Conservation (phyloP, 2,329 filamentous ascomycete species). For the Aspergillus sp. region DNA sequence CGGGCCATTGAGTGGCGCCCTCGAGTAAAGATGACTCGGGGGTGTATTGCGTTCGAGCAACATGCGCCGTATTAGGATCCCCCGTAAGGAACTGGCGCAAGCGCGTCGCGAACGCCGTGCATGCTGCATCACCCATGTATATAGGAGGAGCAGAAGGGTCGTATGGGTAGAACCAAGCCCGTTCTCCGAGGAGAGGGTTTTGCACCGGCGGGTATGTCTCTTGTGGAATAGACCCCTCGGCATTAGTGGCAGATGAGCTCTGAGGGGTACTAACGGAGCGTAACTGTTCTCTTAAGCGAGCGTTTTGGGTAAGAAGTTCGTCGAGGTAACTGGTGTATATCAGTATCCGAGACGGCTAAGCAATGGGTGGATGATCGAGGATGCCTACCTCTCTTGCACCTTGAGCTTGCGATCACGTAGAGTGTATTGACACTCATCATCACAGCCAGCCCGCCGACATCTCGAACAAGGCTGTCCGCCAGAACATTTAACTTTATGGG, state of each 20-base stretch:
- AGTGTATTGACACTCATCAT: conserved; percentile 38
- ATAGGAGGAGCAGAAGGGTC: conserved; percentile 28
- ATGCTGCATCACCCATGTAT: conserved; percentile 38
- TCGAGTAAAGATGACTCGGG: conserved; percentile 22
- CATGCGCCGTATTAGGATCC: conserved; percentile 22
- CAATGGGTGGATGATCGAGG: background rate
- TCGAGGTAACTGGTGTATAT: conserved; percentile 28
- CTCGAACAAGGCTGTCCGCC: conserved; percentile 44
- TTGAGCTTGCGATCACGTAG: conserved; percentile 42
- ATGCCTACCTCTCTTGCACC: conserved; percentile 24
- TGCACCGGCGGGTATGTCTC: conserved; percentile 13
- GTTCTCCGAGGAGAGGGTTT: conserved; percentile 28
- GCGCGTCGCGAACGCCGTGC: conserved; percentile 37
- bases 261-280: conserved; percentile 9
- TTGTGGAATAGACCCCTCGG: background rate
- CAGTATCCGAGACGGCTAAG: background rate
- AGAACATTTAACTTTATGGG: conserved; percentile 48
- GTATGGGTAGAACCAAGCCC: conserved; percentile 33
- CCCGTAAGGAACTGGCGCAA: conserved; percentile 32
- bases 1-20: conserved; percentile 29
- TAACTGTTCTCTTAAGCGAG: conserved; percentile 16
- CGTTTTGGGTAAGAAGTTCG: conserved; percentile 24
- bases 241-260: background rate
- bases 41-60: conserved; percentile 29
- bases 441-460: conserved; percentile 35